Evolutionary conservation across 129 eudicot species (phyloP).

Genomic region (Saussurea involucrata): DNA sequence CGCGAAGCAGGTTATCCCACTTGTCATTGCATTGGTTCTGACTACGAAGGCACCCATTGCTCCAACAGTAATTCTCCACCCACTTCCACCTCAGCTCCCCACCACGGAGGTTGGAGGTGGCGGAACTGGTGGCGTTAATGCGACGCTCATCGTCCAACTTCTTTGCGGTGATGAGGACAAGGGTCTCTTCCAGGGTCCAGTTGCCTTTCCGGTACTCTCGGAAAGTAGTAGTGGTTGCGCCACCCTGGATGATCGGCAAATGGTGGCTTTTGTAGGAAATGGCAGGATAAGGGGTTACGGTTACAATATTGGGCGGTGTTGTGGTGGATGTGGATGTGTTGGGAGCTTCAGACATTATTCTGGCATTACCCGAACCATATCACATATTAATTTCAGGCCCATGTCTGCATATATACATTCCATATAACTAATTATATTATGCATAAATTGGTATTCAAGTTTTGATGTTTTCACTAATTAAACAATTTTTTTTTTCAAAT

Average conservation of each 20-base stretch:
- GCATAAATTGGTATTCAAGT: too few species aligned
- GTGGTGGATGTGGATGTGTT: constrained; percentile 9
- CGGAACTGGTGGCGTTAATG: constrained; percentile 8
- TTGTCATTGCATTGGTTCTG: constrained; percentile 57
- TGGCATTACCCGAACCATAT: constrained; percentile 16
- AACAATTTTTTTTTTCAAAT: too few species aligned
- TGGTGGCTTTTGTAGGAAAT: constrained; percentile 20
- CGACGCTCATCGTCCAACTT: constrained; percentile 47
- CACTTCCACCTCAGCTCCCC: constrained; percentile 55
- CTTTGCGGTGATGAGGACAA: constrained; percentile 41
- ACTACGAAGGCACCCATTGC: constrained; percentile 43
- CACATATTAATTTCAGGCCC: neutral
- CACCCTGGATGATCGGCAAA: constrained; percentile 11
- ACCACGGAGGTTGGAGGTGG: constrained; percentile 8
- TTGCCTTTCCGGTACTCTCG: constrained; percentile 57
- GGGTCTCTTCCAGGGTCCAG: constrained; percentile 52
- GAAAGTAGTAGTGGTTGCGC: constrained; percentile 15
- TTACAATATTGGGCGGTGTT: constrained; percentile 5
- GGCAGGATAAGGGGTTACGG: constrained; percentile 5
- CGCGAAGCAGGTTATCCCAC: constrained; percentile 57
- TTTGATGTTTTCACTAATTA: too few species aligned
- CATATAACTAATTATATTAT: neutral
- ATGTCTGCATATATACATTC: neutral
- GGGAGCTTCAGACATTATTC: constrained; percentile 39
- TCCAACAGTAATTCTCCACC: constrained; percentile 56